These are phyloP conservation scores for Candida tropicalis DNA, from an alignment of 1,139 yeast species.

Conservation along the genomic window DNA sequence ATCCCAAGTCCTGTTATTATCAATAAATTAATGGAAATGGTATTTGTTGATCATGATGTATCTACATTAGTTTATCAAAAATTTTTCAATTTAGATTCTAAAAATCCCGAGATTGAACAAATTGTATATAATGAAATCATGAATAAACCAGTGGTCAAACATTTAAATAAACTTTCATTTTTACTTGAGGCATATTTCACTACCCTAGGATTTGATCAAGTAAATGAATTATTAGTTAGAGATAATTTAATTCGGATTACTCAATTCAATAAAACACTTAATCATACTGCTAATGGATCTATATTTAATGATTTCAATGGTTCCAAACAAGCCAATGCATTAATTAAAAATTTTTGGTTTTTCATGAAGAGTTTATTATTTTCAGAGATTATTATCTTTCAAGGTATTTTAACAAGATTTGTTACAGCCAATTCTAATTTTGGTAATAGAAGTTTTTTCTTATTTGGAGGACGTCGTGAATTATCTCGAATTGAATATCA, in stretches of 20 bases:
- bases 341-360: constrained; percentile 35
- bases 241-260: constrained; percentile 24
- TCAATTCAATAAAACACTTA: constrained; percentile 30
- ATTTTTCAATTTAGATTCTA: constrained; percentile 19
- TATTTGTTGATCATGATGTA: constrained; percentile 22
- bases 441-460: constrained; percentile 6
- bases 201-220: constrained; percentile 21
- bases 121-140: constrained; percentile 20
- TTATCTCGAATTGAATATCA: constrained; percentile 20
- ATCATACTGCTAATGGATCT: constrained; percentile 26
- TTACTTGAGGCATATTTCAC: constrained; percentile 41
- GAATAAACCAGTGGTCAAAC: constrained; percentile 49
- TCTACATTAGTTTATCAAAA: constrained; percentile 21
- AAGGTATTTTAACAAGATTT: constrained; percentile 54
- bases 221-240: constrained; percentile 24
- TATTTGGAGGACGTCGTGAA: constrained; percentile 10
- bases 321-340: constrained; percentile 14
- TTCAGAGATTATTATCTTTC: constrained; percentile 54
- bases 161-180: constrained; percentile 51
- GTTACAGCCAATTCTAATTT: constrained; percentile 15
- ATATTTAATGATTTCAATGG: constrained; percentile 23
- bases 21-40: constrained; percentile 23
- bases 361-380: constrained; percentile 50
- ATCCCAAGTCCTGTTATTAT: constrained; percentile 28
- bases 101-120: constrained; percentile 18